These are phyloP conservation scores for Lodderomyces metapsilosis DNA, from an alignment of 1,139 yeast genomes.

Conservation along the genomic window DNA sequence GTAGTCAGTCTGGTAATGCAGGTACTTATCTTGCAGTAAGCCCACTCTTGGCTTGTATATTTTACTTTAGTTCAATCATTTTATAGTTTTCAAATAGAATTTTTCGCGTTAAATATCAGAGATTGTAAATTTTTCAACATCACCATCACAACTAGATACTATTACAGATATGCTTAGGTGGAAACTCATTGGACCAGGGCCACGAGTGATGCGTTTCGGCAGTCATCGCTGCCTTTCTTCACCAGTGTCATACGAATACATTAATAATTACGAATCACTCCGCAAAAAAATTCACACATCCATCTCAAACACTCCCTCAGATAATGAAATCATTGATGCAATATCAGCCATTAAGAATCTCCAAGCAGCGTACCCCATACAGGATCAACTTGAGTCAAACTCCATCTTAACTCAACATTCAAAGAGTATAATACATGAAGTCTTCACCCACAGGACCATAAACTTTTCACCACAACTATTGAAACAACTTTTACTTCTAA, in stretches of 20 bases:
- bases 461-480: conserved; percentile 25
- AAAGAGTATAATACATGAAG: conserved; percentile 12
- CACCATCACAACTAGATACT: too few relatives aligned
- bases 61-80: conserved; percentile 2
- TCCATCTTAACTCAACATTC: conserved; percentile 21
- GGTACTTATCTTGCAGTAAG: neutral
- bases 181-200: neutral
- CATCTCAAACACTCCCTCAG: conserved; percentile 9
- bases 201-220: neutral
- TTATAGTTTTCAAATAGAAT: neutral
- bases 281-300: conserved; percentile 8
- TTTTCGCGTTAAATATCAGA: neutral
- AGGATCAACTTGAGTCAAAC: conserved; percentile 13
- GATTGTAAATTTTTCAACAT: neutral
- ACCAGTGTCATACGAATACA: conserved; percentile 14
- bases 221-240: neutral
- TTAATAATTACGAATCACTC: conserved; percentile 14
- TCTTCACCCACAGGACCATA: conserved; percentile 22
- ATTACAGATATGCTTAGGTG: conserved; percentile 1
- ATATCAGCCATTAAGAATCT: conserved; percentile 23
- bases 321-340: conserved; percentile 15
- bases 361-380: conserved; percentile 15
- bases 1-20: conserved; percentile 4
- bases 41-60: neutral
- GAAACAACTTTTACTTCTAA: conserved; percentile 30